A percentile compares a stretch with the other conserved stretches of the same genome.
Evolutionary conservation across 2,329 filamentous ascomycete genomes (phyloP).

Genomic region (Neonectria faginata): DNA sequence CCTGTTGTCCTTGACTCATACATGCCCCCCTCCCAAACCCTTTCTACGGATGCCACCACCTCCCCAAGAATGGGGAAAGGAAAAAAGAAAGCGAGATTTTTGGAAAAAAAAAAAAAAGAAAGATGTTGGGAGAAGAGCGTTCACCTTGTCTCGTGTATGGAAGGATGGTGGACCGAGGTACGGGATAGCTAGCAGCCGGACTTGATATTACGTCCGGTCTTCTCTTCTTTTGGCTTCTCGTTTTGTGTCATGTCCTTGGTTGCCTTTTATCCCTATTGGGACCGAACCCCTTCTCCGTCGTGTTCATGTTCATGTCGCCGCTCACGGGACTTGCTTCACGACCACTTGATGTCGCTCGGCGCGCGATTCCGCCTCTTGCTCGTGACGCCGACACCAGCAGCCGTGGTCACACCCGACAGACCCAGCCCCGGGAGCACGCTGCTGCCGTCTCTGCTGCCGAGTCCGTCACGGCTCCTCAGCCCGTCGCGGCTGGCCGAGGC

Average conservation of each 20-base stretch:
- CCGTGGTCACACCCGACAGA: constrained; percentile 28
- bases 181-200: not conserved
- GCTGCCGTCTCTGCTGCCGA: constrained; percentile 39
- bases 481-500: constrained; percentile 39
- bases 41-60: not conserved
- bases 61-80: not conserved
- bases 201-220: constrained; percentile 6
- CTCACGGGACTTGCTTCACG: constrained; percentile 26
- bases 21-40: constrained; percentile 7
- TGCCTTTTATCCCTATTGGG: not conserved
- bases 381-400: constrained; percentile 24
- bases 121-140: not conserved
- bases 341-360: constrained; percentile 45
- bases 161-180: not conserved
- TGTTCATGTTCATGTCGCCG: constrained; percentile 3
- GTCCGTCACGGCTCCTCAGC: constrained; percentile 20
- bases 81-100: not conserved
- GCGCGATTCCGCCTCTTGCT: constrained; percentile 45
- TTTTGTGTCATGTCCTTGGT: not conserved
- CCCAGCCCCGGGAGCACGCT: constrained; percentile 31
- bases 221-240: not conserved
- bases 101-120: not conserved
- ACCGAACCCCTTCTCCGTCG: no score
- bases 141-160: not conserved
- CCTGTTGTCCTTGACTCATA: constrained; percentile 17